Percentiles rank a stretch among this genome's conserved stretches.
phyloP scores from a whole-genome alignment of 352 stramenopile species.

The Phytopythium litorale region DNA sequence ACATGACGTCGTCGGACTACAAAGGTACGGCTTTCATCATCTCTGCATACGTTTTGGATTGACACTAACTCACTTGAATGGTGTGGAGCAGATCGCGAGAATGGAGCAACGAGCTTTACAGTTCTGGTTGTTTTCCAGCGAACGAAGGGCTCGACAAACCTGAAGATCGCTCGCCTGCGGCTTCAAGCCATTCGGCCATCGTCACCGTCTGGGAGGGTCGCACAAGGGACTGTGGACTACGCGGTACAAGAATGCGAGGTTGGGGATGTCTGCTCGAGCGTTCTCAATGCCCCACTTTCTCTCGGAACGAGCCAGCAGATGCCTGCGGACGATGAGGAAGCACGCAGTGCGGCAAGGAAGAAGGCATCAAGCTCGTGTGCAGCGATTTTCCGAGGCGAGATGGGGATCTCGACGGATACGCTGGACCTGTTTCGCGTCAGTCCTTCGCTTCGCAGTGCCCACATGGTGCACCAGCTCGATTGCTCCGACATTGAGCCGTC shows the following conservation, averaged over 20 bases:
- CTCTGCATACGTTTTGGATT: background rate
- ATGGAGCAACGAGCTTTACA: constrained; percentile 9
- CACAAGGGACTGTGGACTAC: background rate
- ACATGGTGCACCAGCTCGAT: constrained; percentile 3
- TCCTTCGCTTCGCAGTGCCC: constrained; percentile 3
- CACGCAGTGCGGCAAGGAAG: no score
- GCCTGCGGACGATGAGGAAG: background rate
- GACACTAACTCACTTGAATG: background rate
- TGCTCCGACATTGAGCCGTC: background rate
- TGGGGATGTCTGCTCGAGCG: constrained; percentile 11
- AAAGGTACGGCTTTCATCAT: constrained; percentile 33
- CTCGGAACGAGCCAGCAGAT: background rate
- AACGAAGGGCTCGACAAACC: constrained; percentile 2
- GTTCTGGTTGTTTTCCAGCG: constrained; percentile 6
- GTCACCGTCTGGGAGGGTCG: background rate
- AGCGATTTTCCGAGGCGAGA: constrained; percentile 4
- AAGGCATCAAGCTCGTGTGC: background rate
- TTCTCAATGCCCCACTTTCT: constrained; percentile 10
- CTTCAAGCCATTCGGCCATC: background rate
- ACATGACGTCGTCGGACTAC: constrained; percentile 55
- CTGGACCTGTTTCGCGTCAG: constrained; percentile 9
- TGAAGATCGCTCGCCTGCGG: constrained; percentile 4
- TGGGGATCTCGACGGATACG: constrained; percentile 6
- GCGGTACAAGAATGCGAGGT: constrained; percentile 19
- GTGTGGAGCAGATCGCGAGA: constrained; percentile 42